Evolutionary conservation across 768 basidiomycete genomes (phyloP).

Genomic region (Termitomyces sp.): DNA sequence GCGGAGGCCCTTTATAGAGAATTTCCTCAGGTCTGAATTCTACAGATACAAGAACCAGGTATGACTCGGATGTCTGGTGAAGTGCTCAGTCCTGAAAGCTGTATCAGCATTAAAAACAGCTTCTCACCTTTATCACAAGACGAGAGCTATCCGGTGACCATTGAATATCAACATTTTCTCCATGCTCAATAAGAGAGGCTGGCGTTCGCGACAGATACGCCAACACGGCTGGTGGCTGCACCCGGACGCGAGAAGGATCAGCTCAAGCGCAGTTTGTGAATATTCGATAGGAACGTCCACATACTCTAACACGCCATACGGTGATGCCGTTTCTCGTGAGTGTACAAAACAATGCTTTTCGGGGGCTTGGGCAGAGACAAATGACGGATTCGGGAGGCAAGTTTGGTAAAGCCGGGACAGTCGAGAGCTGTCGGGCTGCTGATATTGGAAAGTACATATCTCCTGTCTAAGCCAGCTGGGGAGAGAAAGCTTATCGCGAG

Average conservation of each 20-base stretch:
- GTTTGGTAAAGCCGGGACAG: slow-evolving; percentile 63
- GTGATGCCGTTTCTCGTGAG: slow-evolving; percentile 67
- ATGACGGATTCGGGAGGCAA: slow-evolving; percentile 53
- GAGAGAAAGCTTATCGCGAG: background rate
- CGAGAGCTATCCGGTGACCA: slow-evolving; percentile 83
- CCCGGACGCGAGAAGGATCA: background rate
- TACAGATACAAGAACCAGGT: slow-evolving; percentile 69
- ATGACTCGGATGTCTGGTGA: slow-evolving; percentile 75
- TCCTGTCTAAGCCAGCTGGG: slow-evolving; percentile 2
- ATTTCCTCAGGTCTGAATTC: slow-evolving; percentile 48
- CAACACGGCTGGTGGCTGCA: slow-evolving; percentile 64
- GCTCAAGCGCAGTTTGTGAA: background rate
- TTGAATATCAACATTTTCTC: slow-evolving; percentile 65
- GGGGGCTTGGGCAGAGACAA: slow-evolving; percentile 55
- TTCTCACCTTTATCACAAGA: slow-evolving; percentile 72
- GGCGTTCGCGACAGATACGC: slow-evolving; percentile 73
- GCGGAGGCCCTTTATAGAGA: slow-evolving; percentile 49
- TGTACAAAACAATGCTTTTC: slow-evolving; percentile 73
- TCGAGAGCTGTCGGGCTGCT: slow-evolving; percentile 67
- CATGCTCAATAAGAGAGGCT: slow-evolving; percentile 75
- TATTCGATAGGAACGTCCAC: slow-evolving; percentile 20
- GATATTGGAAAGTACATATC: slow-evolving; percentile 85
- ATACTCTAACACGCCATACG: slow-evolving; percentile 78
- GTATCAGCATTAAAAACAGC: background rate
- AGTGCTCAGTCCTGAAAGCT: background rate